A percentile compares a stretch with the other conserved stretches of the same genome.
Conservation (phyloP, 345 rosid genomes). For the Dipteronia dyeriana region DNA sequence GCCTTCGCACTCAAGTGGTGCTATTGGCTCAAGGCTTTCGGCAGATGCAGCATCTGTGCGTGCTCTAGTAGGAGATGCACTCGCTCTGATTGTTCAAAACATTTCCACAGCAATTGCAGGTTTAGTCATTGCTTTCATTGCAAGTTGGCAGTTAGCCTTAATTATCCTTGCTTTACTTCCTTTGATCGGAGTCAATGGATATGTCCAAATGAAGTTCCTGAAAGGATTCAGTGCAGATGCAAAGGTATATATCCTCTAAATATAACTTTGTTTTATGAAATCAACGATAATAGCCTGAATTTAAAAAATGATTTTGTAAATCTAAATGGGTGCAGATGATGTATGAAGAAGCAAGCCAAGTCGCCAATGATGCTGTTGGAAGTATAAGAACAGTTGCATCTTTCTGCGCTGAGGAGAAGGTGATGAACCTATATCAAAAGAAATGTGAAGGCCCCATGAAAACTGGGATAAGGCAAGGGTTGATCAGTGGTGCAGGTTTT, state of each 20-base stretch:
- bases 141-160: constrained; percentile 69
- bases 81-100: constrained; percentile 66
- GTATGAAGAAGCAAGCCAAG: constrained; percentile 94
- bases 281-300: too few relatives aligned
- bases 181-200: constrained; percentile 60
- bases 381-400: constrained; percentile 91
- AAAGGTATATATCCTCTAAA: constrained; percentile 46
- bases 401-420: constrained; percentile 83
- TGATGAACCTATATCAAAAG: constrained; percentile 66
- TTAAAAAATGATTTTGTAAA: background rate
- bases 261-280: background rate
- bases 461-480: constrained; percentile 69
- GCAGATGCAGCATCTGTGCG: constrained; percentile 80
- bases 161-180: constrained; percentile 67
- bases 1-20: constrained; percentile 76
- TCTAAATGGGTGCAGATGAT: constrained; percentile 45
- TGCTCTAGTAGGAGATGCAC: constrained; percentile 76
- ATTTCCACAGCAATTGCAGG: constrained; percentile 57
- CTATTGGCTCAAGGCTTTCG: constrained; percentile 81
- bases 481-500: constrained; percentile 67
- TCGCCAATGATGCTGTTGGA: constrained; percentile 90
- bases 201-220: constrained; percentile 61
- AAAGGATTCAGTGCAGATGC: constrained; percentile 83
- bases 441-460: constrained; percentile 83
- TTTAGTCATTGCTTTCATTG: constrained; percentile 68